Evolutionary conservation across 177 flowering plant species (phyloP), one percentile per base, ranked within the genome.

Genomic region (Vitis hybrid): DNA sequence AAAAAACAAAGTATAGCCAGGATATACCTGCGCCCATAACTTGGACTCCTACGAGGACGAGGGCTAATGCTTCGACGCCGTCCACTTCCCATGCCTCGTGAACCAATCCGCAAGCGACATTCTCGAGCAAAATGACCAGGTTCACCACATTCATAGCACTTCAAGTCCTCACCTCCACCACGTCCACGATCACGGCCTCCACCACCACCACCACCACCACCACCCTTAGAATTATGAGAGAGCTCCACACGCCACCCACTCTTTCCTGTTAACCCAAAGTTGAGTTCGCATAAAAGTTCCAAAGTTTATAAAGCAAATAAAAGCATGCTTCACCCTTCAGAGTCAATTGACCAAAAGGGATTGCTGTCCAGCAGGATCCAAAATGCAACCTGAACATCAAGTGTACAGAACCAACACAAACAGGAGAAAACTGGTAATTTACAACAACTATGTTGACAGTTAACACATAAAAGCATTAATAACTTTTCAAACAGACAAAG

Each of bases 201-300:
- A n/a, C 85, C 80, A 10, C 87, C 80, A 55, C 93, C 82, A 21
- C 90, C 21, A 21, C 21, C 21, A 64, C 88, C 82, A 46, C 91
- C 88, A 30, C 92, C 90, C 76, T 80, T 92, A 30, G 97, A 88
- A 64, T 90, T 94, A 69, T 94, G 98, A 20, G 98, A 94, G 17
- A 94, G 90, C 76, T 94, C 97, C 56, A 94, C 98, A 14, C 97
- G 85, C 98, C 98, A 93, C 1, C 96, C 94, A 83, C 86, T 90
- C 72, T 89, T 92, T 24, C 97, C 98, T 93, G 75, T 65, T n/a
- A 71, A 60, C 71, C 13, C 17, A 71, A 61, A 21, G 1, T 20
- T 30, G 13, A n/a, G 4, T 63, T 61, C 21, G 32, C 55, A 53
- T 27, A 17, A 14, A 18, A 12, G 17, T 35, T 10, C 5, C 53